Evolutionary conservation across 768 basidiomycete genomes (phyloP), one percentile per base, ranked within the genome.

Genomic region (Hortiboletus flavorubellus): DNA sequence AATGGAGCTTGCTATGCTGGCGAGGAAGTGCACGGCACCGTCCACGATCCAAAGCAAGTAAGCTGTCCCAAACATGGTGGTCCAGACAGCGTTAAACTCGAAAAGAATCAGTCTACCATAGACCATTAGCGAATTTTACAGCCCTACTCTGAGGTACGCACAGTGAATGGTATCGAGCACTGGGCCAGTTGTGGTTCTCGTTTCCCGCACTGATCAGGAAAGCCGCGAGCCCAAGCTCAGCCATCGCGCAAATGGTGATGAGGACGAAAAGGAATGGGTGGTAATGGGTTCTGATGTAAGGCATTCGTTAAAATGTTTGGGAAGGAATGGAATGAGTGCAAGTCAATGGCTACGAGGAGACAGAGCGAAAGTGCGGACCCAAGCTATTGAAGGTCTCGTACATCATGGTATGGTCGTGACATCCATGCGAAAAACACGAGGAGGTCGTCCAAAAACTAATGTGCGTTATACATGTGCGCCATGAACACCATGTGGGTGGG

Each of bases 1-100:
- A 18, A 89, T 79, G 16, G 89, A 91, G 59, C 87, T 87, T 23
- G 89, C 87, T 41, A 91, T 75, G 66, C 82, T 85, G n/a, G 88
- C 89, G 21, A 91, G 76, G 41, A 88, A 68, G 66, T 86, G 84
- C 44, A 80, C 78, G 5, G 79, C 80, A 46, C 85, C 84, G 50
- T 84, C 83, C 38, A 86, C 70, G 42, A 86, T 80, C 84, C 86
- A 91, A 33, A 89, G 62, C 59, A 89, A 74, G 64, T 91, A 92
- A 34, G 83, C 81, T 12, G 79, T 74, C 14, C 84, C 79, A 66
- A 89, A 91, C 41, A 89, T 60, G 2, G 80, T 76, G n/a, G 89
- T 91, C 89, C 90, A 91, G 38, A 80, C 78, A 21, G 86, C 77
- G 60, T 82, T 81, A 68, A 88, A 86, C 55, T 82, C 73, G 55